phyloP scores from a whole-genome alignment of 2,329 filamentous ascomycete species.

The Epichloe amarillans region DNA sequence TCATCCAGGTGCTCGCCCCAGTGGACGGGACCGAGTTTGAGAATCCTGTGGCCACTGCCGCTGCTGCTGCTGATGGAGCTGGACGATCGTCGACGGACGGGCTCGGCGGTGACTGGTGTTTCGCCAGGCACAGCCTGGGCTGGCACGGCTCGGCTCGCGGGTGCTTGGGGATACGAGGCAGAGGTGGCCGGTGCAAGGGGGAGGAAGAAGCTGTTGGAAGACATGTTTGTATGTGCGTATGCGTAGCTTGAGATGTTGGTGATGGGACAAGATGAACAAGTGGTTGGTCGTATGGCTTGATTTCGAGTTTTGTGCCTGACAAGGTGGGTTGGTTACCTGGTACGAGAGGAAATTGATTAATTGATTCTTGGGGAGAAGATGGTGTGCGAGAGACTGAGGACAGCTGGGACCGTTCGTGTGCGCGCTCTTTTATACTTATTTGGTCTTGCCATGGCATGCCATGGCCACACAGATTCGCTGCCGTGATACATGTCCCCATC shows the following conservation, averaged over 20 bases:
- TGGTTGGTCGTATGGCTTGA: background rate
- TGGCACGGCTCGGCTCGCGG: constrained; percentile 14
- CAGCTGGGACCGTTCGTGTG: background rate
- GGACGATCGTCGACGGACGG: constrained; percentile 35
- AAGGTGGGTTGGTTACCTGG: background rate
- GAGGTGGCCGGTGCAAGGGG: constrained; percentile 46
- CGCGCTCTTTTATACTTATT: background rate
- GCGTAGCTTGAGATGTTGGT: background rate
- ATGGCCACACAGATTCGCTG: background rate
- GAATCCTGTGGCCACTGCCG: constrained; percentile 32
- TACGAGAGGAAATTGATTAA: background rate
- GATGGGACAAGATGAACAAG: background rate
- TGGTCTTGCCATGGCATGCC: background rate
- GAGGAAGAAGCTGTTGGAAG: constrained; percentile 29
- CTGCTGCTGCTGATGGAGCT: constrained; percentile 39
- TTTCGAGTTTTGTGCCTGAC: background rate
- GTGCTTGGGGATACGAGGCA: constrained; percentile 37
- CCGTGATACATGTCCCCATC: background rate
- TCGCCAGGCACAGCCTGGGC: constrained; percentile 9
- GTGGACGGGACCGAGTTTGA: constrained; percentile 53
- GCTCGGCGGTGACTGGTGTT: constrained; percentile 10
- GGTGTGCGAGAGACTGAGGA: background rate
- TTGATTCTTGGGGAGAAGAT: background rate
- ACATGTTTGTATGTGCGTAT: background rate
- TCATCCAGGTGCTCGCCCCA: constrained; percentile 46